Percentiles rank a stretch among this genome's conserved stretches.
Conservation (phyloP, 306 rosid species). For the Malus orientalis region DNA sequence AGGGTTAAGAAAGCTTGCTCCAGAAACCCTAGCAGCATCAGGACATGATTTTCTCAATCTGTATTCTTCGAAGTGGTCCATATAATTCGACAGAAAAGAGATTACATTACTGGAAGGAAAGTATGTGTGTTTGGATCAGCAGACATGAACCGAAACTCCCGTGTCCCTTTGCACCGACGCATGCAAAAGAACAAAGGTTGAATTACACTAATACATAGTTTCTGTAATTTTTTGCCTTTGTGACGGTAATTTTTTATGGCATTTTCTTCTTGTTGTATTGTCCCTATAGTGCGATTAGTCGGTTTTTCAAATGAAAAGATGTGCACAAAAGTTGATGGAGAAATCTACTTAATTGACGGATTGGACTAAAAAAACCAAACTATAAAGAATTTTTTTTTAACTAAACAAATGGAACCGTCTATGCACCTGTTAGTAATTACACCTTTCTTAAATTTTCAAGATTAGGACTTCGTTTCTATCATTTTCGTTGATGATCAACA, state of each 20-base stretch:
- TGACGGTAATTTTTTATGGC: neutral
- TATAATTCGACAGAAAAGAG: neutral
- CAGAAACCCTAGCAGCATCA: neutral
- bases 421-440: no score
- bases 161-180: slow-evolving; percentile 8
- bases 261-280: neutral
- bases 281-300: neutral
- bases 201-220: neutral
- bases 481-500: neutral
- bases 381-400: no score
- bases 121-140: neutral
- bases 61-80: neutral
- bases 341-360: no score
- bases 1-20: neutral
- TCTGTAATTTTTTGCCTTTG: neutral
- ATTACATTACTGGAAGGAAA: neutral
- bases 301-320: neutral
- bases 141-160: slow-evolving; percentile 11
- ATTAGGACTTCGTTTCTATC: neutral
- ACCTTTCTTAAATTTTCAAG: neutral
- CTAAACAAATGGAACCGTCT: no score
- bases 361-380: no score
- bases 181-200: neutral
- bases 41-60: neutral
- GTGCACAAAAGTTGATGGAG: neutral